Conservation (phyloP, 2,329 filamentous ascomycete genomes). For the Scedosporium boydii region DNA sequence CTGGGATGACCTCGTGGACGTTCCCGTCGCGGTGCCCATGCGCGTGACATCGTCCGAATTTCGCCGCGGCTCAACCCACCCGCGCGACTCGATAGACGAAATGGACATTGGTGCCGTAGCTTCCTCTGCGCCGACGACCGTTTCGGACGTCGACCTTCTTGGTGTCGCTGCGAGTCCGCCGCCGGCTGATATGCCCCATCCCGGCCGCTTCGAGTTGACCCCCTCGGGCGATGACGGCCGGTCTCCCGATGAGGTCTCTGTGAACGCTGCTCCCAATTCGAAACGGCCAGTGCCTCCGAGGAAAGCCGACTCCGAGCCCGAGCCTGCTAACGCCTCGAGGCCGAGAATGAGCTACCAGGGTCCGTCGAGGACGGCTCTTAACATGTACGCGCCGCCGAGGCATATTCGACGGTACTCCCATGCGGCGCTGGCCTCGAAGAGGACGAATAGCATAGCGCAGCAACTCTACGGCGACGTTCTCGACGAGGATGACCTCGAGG, state of each 20-base stretch:
- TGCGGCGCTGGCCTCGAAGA: constrained; percentile 35
- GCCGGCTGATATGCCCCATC: constrained; percentile 59
- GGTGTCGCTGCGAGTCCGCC: constrained; percentile 44
- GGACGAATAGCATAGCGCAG: constrained; percentile 42
- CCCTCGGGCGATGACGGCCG: constrained; percentile 30
- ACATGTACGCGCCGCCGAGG: constrained; percentile 31
- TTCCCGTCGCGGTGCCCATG: constrained; percentile 88
- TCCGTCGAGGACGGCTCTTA: constrained; percentile 26
- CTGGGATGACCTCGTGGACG: constrained; percentile 95
- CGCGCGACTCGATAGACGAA: constrained; percentile 50
- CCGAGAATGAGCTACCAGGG: constrained; percentile 24
- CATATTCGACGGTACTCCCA: constrained; percentile 40
- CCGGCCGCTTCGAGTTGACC: constrained; percentile 63
- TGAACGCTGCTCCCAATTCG: constrained; percentile 1
- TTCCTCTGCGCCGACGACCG: constrained; percentile 22
- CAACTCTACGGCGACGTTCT: constrained; percentile 44
- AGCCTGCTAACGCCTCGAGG: constrained; percentile 5
- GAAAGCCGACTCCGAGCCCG: constrained; percentile 5
- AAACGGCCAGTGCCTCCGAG: neutral
- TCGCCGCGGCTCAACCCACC: constrained; percentile 50
- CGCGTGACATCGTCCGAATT: constrained; percentile 77
- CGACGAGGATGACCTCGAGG: constrained; percentile 66
- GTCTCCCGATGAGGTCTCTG: constrained; percentile 25
- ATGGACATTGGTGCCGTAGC: constrained; percentile 68
- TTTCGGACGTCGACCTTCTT: constrained; percentile 56